These are phyloP conservation scores for Fusarium sp. DNA, from an alignment of 2,329 filamentous ascomycete species.

Conservation along the genomic window DNA sequence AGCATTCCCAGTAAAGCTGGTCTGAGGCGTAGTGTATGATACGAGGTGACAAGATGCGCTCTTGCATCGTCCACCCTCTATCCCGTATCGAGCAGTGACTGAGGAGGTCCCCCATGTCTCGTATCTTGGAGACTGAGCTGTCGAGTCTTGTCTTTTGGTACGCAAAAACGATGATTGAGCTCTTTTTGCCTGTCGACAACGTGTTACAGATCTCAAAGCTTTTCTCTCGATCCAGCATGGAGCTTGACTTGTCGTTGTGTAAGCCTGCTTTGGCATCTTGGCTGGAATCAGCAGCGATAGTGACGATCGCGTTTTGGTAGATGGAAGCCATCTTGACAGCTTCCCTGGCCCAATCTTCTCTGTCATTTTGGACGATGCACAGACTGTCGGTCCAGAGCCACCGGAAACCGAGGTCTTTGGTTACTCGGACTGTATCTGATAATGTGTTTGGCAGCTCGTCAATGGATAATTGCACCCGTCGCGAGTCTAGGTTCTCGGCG, in stretches of 20 bases:
- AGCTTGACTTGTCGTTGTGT: not conserved
- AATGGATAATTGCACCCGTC: not conserved
- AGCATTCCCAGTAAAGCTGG: constrained; percentile 19
- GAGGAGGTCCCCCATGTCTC: constrained; percentile 4
- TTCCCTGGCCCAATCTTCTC: constrained; percentile 1
- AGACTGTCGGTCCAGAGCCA: constrained; percentile 16
- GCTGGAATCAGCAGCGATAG: not conserved
- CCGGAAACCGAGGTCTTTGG: not conserved
- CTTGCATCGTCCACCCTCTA: constrained; percentile 14
- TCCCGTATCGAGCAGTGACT: not conserved
- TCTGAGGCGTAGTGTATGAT: constrained; percentile 13
- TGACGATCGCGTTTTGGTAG: constrained; percentile 14
- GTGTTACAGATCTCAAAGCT: not conserved
- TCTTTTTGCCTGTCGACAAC: not conserved
- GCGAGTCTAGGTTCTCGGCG: not conserved
- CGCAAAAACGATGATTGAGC: not conserved
- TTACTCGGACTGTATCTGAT: not conserved
- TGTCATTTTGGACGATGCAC: constrained; percentile 12
- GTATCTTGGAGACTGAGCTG: not conserved
- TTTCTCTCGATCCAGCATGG: not conserved
- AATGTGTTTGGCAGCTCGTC: not conserved
- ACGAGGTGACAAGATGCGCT: not conserved
- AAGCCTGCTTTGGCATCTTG: not conserved
- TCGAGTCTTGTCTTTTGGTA: not conserved
- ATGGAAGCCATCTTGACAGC: constrained; percentile 14